Percentiles rank a stretch among this genome's conserved stretches.
Conservation (phyloP, 73 alveolate species). For the Halteria grandinella region DNA sequence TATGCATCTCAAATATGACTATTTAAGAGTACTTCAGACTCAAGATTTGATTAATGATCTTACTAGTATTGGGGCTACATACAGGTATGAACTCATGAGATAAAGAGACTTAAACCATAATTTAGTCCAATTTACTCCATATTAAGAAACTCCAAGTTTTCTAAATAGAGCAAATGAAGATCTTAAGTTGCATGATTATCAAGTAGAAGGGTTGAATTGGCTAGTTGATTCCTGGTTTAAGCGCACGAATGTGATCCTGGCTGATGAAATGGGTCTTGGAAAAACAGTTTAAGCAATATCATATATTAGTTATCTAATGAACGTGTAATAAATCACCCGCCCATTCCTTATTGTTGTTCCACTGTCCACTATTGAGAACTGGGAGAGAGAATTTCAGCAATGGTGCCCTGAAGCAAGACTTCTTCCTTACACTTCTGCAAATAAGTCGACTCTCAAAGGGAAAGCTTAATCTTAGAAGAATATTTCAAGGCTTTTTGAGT, state of each 20-base stretch:
- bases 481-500: conserved; percentile 62
- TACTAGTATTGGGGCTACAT: neutral
- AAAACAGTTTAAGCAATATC: conserved; percentile 96
- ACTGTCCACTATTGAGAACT: conserved; percentile 87
- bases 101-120: conserved; percentile 13
- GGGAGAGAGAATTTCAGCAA: conserved; percentile 88
- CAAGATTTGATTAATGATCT: neutral
- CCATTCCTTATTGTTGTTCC: conserved; percentile 95
- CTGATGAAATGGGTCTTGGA: conserved; percentile 99
- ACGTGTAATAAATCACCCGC: conserved; percentile 64
- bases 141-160: conserved; percentile 78
- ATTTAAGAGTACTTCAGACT: too few relatives aligned
- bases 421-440: conserved; percentile 77
- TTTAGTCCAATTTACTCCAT: neutral
- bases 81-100: conserved; percentile 19
- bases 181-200: conserved; percentile 78
- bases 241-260: conserved; percentile 91
- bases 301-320: conserved; percentile 76
- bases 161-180: conserved; percentile 73
- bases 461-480: too few relatives aligned
- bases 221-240: conserved; percentile 82
- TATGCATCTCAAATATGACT: conserved; percentile 32
- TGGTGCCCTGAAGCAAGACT: conserved; percentile 93
- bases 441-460: conserved; percentile 74
- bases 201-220: conserved; percentile 97